Base-by-base conservation (phyloP, 2,329 filamentous ascomycete genomes). In the Paracoccidioides lutzii region DNA sequence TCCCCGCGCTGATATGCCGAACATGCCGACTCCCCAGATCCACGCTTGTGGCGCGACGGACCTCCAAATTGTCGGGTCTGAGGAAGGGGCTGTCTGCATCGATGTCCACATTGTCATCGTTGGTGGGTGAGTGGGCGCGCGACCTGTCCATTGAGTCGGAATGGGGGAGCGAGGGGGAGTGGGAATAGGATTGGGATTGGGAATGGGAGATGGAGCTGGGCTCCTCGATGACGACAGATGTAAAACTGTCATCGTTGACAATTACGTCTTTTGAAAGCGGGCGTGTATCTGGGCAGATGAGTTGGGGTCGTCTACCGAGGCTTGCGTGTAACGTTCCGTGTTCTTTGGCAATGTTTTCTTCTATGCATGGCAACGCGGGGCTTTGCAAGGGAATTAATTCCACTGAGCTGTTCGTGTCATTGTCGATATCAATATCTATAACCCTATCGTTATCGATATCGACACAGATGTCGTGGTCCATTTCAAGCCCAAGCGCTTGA, bases 1-100 rank as follows among this genome's bases (percentile, higher is more conserved):
- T 90, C 52, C 87, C 87, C 46, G 86, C 85, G 64, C 86, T 90
- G 64, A 90, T 83, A 60, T 85, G 85, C 54, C 84, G 79, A 22
- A 76, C 80, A 62, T 90, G 86, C 8, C 78, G 76, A 63, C 77
- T 81, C 57, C 81, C 80, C 52, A 86, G 75, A 58, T 85, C 81
- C 56, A 91, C 75, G 68, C 85, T 91, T 53, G 78, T 83, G 33
- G 88, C 87, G 62, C 85, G 82, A 62, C 83, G 80, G 33, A 83
- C 63, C 53, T 72, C 64, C 12, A 66, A 56, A 8, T 67, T 22
- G 22, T 22, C 59, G 28, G 62, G 64, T 49, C 70, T 68, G 32
- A 67, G 65, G 22, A 22, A 22, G 22, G 22, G 22, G 22, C 22
- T 2, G 22, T 22, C 2, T 22, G 22, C 22, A 22, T 22, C 22